Evolutionary conservation across 345 rosid species (phyloP), one percentile per base, ranked within the genome.

Genomic region (Carallia pectinifolia): DNA sequence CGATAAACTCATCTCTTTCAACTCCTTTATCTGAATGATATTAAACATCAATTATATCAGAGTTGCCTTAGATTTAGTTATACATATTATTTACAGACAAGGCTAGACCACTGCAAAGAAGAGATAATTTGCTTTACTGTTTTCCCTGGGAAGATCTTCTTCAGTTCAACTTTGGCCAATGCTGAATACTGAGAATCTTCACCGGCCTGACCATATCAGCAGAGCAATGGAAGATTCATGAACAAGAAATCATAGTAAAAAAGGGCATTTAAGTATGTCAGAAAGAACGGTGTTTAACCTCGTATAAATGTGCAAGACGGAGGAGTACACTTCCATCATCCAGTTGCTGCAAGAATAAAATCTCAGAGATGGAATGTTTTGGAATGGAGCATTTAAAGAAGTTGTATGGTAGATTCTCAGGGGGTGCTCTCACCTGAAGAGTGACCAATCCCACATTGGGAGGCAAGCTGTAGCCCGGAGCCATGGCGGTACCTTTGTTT

Each of bases 291-390:
- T 33, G 34, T 33, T 33, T 33, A 33, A 87, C 98, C 88, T 93
- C 90, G 5, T 86, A 93, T 33, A 93, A 82, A 83, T 93, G 97
- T 54, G 96, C 97, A 19, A 93, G 70, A 13, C 97, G 91, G 64
- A 93, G 84, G 52, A 90, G 95, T 53, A 83, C 87, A 17, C 80
- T 83, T 65, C 84, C 85, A 15, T 75, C 86, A 39, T 86, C 89
- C 66, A 89, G 59, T 80, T 86, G 93, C 87, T 89, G 83, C 67
- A 70, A 68, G 67, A 68, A 0, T 1, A 52, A 10, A 19, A 34
- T 48, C 47, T 65, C 71, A 64, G n/a, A 63, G 59, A 44, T 33
- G 5, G 61, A 52, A 29, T 40, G 19, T 23, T 23, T 23, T 23
- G 23, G 16, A 44, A 44, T 44, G 50, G 17, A 12, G 50, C 17